These are phyloP conservation scores for Fusarium armeniacum DNA, from an alignment of 2,329 filamentous ascomycete genomes.

Conservation along the genomic window DNA sequence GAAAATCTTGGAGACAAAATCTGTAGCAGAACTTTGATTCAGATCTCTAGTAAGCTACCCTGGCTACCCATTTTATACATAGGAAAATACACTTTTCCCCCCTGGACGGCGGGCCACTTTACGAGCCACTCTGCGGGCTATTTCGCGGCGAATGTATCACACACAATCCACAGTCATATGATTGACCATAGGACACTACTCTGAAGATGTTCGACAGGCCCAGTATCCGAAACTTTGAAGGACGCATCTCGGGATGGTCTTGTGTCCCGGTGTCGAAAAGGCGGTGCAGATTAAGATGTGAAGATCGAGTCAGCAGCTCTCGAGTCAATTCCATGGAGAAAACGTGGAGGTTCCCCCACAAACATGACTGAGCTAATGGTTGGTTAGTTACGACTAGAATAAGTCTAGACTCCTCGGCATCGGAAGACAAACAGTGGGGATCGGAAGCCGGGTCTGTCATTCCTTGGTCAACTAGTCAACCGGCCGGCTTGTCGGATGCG, in stretches of 20 bases:
- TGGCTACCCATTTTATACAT: neutral
- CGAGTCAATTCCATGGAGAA: conserved; percentile 13
- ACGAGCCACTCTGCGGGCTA: no score
- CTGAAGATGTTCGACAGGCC: neutral
- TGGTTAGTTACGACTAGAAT: no score
- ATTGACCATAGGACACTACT: neutral
- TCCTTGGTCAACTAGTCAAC: neutral
- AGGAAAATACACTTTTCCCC: neutral
- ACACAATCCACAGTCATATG: neutral
- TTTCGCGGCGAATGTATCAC: neutral
- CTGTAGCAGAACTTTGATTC: neutral
- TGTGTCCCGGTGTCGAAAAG: neutral
- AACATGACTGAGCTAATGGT: neutral
- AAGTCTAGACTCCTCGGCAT: neutral
- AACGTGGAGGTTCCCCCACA: conserved; percentile 26
- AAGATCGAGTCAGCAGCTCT: conserved; percentile 5
- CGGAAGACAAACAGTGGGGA: conserved; percentile 12
- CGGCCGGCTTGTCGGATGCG: neutral
- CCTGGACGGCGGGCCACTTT: neutral
- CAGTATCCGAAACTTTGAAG: neutral
- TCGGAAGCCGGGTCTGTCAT: conserved; percentile 29
- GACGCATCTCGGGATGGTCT: neutral
- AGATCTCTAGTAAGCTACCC: accelerated
- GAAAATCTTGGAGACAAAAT: no score
- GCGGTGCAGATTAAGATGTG: neutral